Conservation (phyloP, 306 rosid genomes). For the Gynostemma pentaphyllum region DNA sequence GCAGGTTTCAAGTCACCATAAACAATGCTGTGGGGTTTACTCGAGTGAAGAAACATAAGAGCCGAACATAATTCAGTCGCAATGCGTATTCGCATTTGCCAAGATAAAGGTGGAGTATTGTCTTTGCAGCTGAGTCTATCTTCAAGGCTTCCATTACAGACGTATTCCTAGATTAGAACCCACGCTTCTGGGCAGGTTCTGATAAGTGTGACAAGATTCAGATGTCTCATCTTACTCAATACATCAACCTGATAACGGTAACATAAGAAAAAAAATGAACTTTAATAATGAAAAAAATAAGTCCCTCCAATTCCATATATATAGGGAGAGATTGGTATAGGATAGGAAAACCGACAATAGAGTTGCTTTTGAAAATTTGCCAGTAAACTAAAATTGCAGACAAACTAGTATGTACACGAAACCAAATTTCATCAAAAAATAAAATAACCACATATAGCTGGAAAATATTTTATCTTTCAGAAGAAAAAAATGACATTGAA, state of each 20-base stretch:
- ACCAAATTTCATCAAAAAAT: no score
- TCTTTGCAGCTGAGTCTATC: constrained; percentile 67
- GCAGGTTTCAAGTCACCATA: constrained; percentile 83
- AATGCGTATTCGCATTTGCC: constrained; percentile 67
- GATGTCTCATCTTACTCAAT: constrained; percentile 70
- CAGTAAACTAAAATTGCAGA: no score
- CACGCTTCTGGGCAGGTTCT: constrained; percentile 63
- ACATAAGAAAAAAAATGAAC: constrained; percentile 4
- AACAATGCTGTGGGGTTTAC: constrained; percentile 60
- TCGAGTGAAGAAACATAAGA: constrained; percentile 76
- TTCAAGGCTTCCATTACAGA: constrained; percentile 83
- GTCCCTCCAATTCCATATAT: not conserved
- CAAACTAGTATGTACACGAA: no score
- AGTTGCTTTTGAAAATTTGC: no score
- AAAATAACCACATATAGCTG: not conserved
- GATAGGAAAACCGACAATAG: no score
- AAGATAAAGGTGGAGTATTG: constrained; percentile 58
- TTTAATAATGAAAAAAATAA: not conserved
- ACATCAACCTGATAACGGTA: constrained; percentile 46
- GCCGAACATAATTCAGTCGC: constrained; percentile 71
- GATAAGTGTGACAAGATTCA: constrained; percentile 67
- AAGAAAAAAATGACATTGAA: not conserved
- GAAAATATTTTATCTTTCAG: not conserved
- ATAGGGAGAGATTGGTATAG: no score
- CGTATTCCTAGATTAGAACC: constrained; percentile 70